Conservation (phyloP, 176 grass and related monocot genomes). For the Rhynchospora breviuscula region DNA sequence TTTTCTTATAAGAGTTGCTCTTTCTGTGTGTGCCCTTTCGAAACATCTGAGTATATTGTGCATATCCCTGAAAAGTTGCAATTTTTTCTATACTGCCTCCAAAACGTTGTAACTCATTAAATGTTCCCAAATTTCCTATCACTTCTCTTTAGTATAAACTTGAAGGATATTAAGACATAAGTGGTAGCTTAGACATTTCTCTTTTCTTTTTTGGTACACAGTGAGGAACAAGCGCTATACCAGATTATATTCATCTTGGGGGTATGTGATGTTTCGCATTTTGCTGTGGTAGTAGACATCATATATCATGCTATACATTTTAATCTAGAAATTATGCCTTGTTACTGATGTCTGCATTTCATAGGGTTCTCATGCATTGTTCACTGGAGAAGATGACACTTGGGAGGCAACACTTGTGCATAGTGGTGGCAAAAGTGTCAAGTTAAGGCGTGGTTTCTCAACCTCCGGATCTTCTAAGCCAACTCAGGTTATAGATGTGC, state of each 20-base stretch:
- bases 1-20: background rate
- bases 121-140: background rate
- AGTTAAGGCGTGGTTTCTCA: constrained; percentile 87
- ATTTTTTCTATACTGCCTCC: background rate
- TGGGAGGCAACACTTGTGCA: constrained; percentile 90
- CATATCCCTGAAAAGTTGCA: background rate
- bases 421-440: constrained; percentile 56
- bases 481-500: constrained; percentile 55
- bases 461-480: constrained; percentile 62
- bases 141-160: background rate
- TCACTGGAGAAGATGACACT: constrained; percentile 89
- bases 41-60: background rate
- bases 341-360: background rate
- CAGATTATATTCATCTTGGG: background rate
- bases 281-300: background rate
- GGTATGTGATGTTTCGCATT: background rate
- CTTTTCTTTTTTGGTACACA: background rate
- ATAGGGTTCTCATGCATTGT: constrained; percentile 84
- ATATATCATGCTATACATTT: background rate
- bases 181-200: background rate
- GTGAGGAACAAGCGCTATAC: background rate
- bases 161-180: background rate
- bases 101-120: background rate
- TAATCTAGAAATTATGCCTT: background rate
- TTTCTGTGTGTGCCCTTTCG: background rate